phyloP scores from a whole-genome alignment of 2,329 filamentous ascomycete genomes.

The Pestalotiopsis sp. region DNA sequence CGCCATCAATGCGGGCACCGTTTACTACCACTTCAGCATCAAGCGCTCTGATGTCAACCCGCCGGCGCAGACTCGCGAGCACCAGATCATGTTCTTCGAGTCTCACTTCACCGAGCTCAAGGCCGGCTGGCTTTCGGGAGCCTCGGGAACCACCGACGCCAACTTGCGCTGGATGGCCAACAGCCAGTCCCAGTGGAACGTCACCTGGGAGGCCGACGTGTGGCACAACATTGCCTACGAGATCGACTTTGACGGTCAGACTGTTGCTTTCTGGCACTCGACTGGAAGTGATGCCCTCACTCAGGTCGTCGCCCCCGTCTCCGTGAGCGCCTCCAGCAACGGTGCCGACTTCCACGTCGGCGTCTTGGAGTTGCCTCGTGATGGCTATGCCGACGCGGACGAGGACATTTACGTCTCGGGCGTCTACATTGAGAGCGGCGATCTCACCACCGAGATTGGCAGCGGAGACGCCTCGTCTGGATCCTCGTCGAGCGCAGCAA shows the following conservation, averaged over 20 bases:
- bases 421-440: constrained; percentile 66
- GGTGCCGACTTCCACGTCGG: constrained; percentile 74
- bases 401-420: constrained; percentile 75
- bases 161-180: constrained; percentile 66
- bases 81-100: constrained; percentile 66
- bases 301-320: constrained; percentile 60
- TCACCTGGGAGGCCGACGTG: constrained; percentile 58
- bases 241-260: constrained; percentile 64
- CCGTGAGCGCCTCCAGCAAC: constrained; percentile 44
- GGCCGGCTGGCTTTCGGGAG: constrained; percentile 59
- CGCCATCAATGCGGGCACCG: constrained; percentile 64
- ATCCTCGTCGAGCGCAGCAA: not conserved
- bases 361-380: constrained; percentile 62
- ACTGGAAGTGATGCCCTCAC: constrained; percentile 58
- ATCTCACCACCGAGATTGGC: constrained; percentile 55
- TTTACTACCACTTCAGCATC: constrained; percentile 74
- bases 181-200: constrained; percentile 62
- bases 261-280: constrained; percentile 70
- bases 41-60: constrained; percentile 59
- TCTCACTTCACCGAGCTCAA: constrained; percentile 76
- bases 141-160: constrained; percentile 43
- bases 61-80: constrained; percentile 63
- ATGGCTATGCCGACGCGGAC: constrained; percentile 49
- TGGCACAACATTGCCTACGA: constrained; percentile 79
- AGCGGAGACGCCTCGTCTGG: constrained; percentile 63